Base-by-base conservation (phyloP, 2,329 filamentous ascomycete species). In the Fusarium sororula region DNA sequence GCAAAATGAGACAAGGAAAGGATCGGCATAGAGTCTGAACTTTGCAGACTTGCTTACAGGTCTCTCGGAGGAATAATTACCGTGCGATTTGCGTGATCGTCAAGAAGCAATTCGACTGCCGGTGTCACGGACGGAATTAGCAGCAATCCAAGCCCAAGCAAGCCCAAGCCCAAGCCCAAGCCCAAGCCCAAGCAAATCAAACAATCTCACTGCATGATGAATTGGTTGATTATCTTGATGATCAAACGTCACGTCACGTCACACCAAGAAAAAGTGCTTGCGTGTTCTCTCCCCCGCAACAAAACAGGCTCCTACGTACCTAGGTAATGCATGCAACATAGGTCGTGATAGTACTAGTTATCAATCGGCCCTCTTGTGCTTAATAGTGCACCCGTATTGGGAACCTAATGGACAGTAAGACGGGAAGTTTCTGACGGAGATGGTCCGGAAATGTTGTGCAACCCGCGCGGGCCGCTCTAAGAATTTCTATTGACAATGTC, bases 141-240 rank as follows among this genome's bases (percentile, higher is more conserved):
- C 35, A 55, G 35, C 20, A 55, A 42, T 42, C 37, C 51, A 55
- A 55, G 35, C 37, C 35, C 24, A 51, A 22, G 39, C 38, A n/a
- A 38, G 24, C 39, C 24, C 24, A 26, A 26, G 24, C 24, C 24
- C 24, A 26, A 26, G 24, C 24, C 39, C 44, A 22, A n/a, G 22
- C 41, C 24, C 38, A n/a, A 39, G 26, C 41, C 41, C 45, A n/a
- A 24, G n/a, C 41, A 44, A 48, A 56, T 55, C 57, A 42, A 38
- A 42, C 38, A 55, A 39, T 63, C 55, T 66, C 28, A 44, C 13
- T 63, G 30, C 50, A 50, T 56, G 41, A 39, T 48, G 24, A 30
- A 44, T 30, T 58, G 55, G 35, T 53, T 62, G 57, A 74, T 72
- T 72, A 74, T 74, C 67, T 72, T 68, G 71, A 74, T 74, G 63